Base-by-base conservation (phyloP, 2,329 filamentous ascomycete genomes). In the Aspergillus pseudoterreus region DNA sequence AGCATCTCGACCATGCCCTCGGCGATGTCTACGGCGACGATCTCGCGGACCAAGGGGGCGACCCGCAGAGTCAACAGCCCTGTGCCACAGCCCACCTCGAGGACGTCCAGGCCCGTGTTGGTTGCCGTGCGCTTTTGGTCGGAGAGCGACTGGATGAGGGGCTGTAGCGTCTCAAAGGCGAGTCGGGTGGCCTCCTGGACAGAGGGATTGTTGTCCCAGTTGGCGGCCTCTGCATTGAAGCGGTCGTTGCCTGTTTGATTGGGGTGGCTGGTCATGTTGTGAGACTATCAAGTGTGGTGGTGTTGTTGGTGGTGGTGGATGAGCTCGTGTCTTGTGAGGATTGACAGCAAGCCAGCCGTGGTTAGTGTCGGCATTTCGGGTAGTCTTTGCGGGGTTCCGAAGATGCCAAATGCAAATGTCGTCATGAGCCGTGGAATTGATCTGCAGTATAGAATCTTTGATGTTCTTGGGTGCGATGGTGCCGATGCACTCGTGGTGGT, bases 61-160 rank as follows among this genome's bases (percentile, higher is more conserved):
- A 82, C 66, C 8, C 66, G 69, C 43, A 80, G 70, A 9, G 77
- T 78, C 21, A 83, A 72, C 0, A 82, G 72, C 8, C 80, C 80
- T 4, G 80, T 83, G 45, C 80, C 80, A 56, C 78, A 81, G 47
- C 80, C 80, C 15, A 83, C 75, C 63, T 83, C 81, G 2, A 83
- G 75, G 6, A 82, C 72, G 51, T 79, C 71, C 24, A 76, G 62
- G 9, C 15, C 27, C 4, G 30, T 27, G 38, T 19, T 36, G n/a
- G 30, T 36, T 5, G 42, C 12, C 1, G 48, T 10, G 12, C 30
- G 41, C 14, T 53, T 49, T 12, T 63, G 66, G 59, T 54, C 53
- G 5, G 60, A 49, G 17, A 59, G 44, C 4, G 48, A 45, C 2
- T 51, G 36, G 27, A 64, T 60, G 49, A 54, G 43, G 21, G 56